Evolutionary conservation across 179 eudicot species (phyloP).

Genomic region (Silene noctiflora): DNA sequence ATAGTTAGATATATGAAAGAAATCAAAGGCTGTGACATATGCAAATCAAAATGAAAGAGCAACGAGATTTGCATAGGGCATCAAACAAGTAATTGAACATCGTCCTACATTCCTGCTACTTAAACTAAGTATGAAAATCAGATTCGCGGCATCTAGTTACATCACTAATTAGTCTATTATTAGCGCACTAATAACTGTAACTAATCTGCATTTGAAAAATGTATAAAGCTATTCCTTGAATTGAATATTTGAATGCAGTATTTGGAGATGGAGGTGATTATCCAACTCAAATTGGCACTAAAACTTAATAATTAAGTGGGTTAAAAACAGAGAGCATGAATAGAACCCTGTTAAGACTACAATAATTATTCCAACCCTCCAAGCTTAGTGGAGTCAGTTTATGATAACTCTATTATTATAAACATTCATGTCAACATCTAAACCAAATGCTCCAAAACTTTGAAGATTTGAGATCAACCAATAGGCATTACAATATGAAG

Average conservation of each 20-base stretch:
- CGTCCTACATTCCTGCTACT: no score
- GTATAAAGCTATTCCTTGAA: slow-evolving; percentile 24
- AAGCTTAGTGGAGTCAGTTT: slow-evolving; percentile 29
- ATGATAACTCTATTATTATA: not conserved
- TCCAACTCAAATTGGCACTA: slow-evolving; percentile 7
- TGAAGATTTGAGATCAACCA: slow-evolving; percentile 8
- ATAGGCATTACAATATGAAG: slow-evolving; percentile 8
- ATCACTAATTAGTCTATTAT: not conserved
- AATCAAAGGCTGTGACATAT: no score
- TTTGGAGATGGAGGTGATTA: slow-evolving; percentile 9
- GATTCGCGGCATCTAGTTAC: not conserved
- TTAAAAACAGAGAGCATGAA: slow-evolving; percentile 20
- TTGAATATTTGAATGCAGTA: slow-evolving; percentile 8
- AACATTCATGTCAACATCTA: slow-evolving; percentile 26
- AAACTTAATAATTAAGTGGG: not conserved
- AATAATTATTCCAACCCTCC: slow-evolving; percentile 20
- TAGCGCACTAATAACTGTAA: slow-evolving; percentile 7
- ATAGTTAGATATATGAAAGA: no score
- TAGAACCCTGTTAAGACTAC: not conserved
- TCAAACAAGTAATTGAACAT: no score
- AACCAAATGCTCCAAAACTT: slow-evolving; percentile 1
- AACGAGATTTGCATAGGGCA: no score
- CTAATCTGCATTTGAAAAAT: not conserved
- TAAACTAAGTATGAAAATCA: no score
- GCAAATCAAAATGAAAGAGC: no score